Percentiles rank a stretch among this genome's conserved stretches.
Conservation (phyloP, 768 basidiomycete genomes). For the Lactarius deliciosus region DNA sequence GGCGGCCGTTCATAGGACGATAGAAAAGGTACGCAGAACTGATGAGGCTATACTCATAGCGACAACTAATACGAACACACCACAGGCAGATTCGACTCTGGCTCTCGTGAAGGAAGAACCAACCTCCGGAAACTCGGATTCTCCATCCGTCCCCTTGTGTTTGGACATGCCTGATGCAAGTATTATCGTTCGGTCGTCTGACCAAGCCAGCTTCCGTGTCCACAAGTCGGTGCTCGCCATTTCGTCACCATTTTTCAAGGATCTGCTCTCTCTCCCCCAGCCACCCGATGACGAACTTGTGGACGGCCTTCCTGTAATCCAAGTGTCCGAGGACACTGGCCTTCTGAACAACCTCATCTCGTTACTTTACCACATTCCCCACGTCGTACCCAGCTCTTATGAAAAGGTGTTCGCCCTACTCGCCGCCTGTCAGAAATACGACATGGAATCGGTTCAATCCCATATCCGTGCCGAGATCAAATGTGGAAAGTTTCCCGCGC, state of each 20-base stretch:
- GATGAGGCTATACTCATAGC: neutral
- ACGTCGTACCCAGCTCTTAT: neutral
- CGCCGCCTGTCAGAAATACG: neutral
- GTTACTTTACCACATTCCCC: neutral
- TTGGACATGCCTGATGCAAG: neutral
- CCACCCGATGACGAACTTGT: neutral
- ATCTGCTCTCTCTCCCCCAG: neutral
- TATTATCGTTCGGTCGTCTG: neutral
- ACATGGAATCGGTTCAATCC: neutral
- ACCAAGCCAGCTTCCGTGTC: slow-evolving; percentile 30
- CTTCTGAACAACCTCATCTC: neutral
- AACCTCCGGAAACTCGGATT: neutral
- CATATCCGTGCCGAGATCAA: neutral
- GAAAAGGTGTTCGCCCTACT: slow-evolving; percentile 9
- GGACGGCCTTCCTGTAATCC: neutral
- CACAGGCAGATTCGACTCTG: neutral
- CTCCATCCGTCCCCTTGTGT: neutral
- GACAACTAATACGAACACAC: neutral
- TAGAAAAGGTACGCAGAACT: neutral
- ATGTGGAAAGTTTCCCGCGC: neutral
- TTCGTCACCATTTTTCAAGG: slow-evolving; percentile 7
- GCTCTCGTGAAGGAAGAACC: neutral
- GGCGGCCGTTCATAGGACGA: neutral
- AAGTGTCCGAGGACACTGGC: neutral
- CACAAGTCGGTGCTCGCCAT: slow-evolving; percentile 35